A percentile compares a stretch with the other conserved stretches of the same genome.
phyloP scores from a whole-genome alignment of 2,329 filamentous ascomycete genomes.

The Teratosphaeria epicoccoides region DNA sequence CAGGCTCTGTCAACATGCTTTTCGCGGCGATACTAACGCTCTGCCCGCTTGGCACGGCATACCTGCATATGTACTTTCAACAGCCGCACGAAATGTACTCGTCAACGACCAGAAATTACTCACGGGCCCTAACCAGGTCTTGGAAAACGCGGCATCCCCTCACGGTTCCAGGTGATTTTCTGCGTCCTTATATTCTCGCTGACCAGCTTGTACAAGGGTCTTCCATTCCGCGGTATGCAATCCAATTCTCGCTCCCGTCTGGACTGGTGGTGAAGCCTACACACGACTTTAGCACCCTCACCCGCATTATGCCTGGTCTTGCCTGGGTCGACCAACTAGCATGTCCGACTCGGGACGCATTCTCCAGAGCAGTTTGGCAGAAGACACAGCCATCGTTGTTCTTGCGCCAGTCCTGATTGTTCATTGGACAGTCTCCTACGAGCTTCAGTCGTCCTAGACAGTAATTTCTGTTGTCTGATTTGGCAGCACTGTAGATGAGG shows the following conservation, averaged over 20 bases:
- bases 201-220: conserved; percentile 38
- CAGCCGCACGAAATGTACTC: too few relatives aligned
- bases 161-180: conserved; percentile 38
- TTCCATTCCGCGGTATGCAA: conserved; percentile 44
- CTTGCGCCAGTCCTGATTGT: conserved; percentile 39
- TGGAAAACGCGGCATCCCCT: conserved; percentile 39
- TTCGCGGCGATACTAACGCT: conserved; percentile 33
- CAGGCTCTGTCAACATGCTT: too few relatives aligned
- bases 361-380: conserved; percentile 36
- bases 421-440: conserved; percentile 40
- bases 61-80: conserved; percentile 10
- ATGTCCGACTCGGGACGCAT: conserved; percentile 41
- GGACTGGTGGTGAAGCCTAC: conserved; percentile 35
- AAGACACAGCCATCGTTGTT: conserved; percentile 38
- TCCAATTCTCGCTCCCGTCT: conserved; percentile 39
- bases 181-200: conserved; percentile 40
- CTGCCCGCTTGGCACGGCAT: conserved; percentile 29
- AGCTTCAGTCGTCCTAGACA: conserved; percentile 43
- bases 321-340: conserved; percentile 25
- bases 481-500: conserved; percentile 40
- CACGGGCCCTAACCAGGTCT: conserved; percentile 38
- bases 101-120: too few relatives aligned
- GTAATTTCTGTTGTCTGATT: conserved; percentile 44
- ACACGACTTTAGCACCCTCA: background rate
- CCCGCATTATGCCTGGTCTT: background rate